These are phyloP conservation scores for Pisolithus albus DNA, from an alignment of 768 basidiomycete species.

Conservation along the genomic window DNA sequence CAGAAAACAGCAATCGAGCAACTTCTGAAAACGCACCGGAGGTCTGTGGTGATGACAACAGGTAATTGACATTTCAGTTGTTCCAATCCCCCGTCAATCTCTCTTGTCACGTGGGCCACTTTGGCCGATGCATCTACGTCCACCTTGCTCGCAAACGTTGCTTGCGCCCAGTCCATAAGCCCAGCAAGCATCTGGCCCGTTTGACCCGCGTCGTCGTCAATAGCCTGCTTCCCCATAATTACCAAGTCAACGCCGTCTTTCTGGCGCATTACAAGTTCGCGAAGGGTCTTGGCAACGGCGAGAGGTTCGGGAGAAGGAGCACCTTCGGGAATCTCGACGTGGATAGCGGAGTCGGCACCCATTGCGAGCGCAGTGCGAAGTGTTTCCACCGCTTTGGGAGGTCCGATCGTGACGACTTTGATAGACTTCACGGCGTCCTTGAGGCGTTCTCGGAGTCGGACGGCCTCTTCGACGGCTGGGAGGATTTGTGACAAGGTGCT, in stretches of 20 bases:
- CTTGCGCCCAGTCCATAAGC: constrained; percentile 86
- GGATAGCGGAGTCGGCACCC: constrained; percentile 91
- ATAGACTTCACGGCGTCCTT: constrained; percentile 78
- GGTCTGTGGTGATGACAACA: constrained; percentile 84
- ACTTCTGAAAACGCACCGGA: constrained; percentile 53
- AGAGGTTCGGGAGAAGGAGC: constrained; percentile 81
- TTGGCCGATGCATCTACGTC: constrained; percentile 59
- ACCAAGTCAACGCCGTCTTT: constrained; percentile 70
- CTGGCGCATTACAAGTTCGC: constrained; percentile 62
- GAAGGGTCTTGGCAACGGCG: constrained; percentile 80
- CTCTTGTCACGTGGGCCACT: constrained; percentile 68
- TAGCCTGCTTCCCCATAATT: constrained; percentile 96
- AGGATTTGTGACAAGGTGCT: not conserved
- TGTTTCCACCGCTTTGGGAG: constrained; percentile 81
- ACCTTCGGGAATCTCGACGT: constrained; percentile 77
- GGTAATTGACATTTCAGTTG: constrained; percentile 76
- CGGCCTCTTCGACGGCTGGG: constrained; percentile 92
- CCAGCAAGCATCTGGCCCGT: constrained; percentile 98
- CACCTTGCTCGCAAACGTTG: constrained; percentile 88
- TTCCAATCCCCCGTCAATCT: constrained; percentile 93
- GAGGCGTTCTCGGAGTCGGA: constrained; percentile 82
- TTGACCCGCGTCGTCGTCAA: constrained; percentile 93
- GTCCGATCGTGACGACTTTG: constrained; percentile 90
- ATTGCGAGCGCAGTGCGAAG: constrained; percentile 95
- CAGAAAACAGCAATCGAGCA: not conserved